phyloP scores from a whole-genome alignment of 768 basidiomycete genomes.

The Vararia minispora region DNA sequence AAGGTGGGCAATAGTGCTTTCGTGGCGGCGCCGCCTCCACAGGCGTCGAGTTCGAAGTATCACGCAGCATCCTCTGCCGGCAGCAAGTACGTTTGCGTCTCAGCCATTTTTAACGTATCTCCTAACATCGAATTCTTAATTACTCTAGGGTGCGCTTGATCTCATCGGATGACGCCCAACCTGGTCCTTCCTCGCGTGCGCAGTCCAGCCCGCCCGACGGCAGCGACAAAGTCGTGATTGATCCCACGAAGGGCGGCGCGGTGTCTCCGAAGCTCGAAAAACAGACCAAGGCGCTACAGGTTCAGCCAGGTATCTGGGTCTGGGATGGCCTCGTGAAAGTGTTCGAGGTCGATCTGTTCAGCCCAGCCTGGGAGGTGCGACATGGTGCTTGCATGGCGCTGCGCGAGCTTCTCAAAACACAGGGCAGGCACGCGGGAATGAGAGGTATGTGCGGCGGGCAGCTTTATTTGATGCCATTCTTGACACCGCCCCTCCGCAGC shows the following conservation, averaged over 20 bases:
- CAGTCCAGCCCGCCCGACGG: slow-evolving; percentile 38
- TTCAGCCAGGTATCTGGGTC: slow-evolving; percentile 65
- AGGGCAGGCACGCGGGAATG: slow-evolving; percentile 79
- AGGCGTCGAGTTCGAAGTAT: slow-evolving; percentile 50
- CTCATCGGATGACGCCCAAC: slow-evolving; percentile 48
- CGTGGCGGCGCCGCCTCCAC: slow-evolving; percentile 55
- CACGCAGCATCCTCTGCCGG: slow-evolving; percentile 45
- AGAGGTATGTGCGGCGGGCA: slow-evolving; percentile 45
- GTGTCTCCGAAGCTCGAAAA: slow-evolving; percentile 70
- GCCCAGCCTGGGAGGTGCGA: slow-evolving; percentile 83
- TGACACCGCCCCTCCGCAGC: slow-evolving; percentile 36
- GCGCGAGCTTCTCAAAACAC: slow-evolving; percentile 75
- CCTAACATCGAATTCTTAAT: background rate
- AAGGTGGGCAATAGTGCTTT: slow-evolving; percentile 79
- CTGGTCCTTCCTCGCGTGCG: slow-evolving; percentile 38
- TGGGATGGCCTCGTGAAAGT: slow-evolving; percentile 79
- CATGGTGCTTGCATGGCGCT: slow-evolving; percentile 92
- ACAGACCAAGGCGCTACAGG: slow-evolving; percentile 68
- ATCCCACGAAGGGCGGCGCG: slow-evolving; percentile 78
- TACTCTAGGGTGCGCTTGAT: slow-evolving; percentile 57
- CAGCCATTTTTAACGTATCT: background rate
- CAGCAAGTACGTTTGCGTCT: slow-evolving; percentile 36
- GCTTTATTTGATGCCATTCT: no score
- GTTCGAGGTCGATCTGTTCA: slow-evolving; percentile 75
- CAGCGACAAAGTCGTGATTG: slow-evolving; percentile 67